These are phyloP conservation scores for Ilyonectria mors-panacis DNA, from an alignment of 2,329 filamentous ascomycete species.

Conservation along the genomic window DNA sequence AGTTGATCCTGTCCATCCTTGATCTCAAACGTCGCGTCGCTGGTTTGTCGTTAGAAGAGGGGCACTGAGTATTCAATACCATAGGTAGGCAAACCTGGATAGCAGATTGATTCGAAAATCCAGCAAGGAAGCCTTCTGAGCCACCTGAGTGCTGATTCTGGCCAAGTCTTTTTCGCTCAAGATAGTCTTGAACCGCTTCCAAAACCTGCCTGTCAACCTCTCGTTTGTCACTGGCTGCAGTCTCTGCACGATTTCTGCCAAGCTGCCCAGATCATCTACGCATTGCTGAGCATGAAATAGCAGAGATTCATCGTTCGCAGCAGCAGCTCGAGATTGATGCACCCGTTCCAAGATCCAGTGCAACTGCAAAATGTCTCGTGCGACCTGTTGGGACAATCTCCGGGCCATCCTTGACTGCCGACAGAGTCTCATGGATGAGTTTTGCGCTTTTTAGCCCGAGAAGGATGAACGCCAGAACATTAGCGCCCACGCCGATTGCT, in stretches of 20 bases:
- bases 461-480: slow-evolving; percentile 31
- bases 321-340: background rate
- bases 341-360: slow-evolving; percentile 25
- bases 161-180: slow-evolving; percentile 21
- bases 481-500: slow-evolving; percentile 33
- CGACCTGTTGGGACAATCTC: slow-evolving; percentile 17
- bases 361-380: slow-evolving; percentile 14
- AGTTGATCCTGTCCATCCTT: background rate
- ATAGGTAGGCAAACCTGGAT: background rate
- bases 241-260: slow-evolving; percentile 12
- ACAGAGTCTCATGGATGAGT: slow-evolving; percentile 23
- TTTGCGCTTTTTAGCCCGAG: slow-evolving; percentile 29
- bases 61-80: background rate
- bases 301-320: background rate
- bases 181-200: slow-evolving; percentile 24
- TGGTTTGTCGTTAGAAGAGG: background rate
- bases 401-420: slow-evolving; percentile 31
- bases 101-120: slow-evolving; percentile 11
- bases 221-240: slow-evolving; percentile 15
- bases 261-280: slow-evolving; percentile 7
- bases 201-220: slow-evolving; percentile 1
- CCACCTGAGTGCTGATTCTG: background rate
- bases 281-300: slow-evolving; percentile 8
- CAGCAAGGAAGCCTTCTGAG: slow-evolving; percentile 1
- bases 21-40: background rate